Base-by-base conservation (phyloP, 1,284 basidiomycete species). In the Cronartium quercuum region DNA sequence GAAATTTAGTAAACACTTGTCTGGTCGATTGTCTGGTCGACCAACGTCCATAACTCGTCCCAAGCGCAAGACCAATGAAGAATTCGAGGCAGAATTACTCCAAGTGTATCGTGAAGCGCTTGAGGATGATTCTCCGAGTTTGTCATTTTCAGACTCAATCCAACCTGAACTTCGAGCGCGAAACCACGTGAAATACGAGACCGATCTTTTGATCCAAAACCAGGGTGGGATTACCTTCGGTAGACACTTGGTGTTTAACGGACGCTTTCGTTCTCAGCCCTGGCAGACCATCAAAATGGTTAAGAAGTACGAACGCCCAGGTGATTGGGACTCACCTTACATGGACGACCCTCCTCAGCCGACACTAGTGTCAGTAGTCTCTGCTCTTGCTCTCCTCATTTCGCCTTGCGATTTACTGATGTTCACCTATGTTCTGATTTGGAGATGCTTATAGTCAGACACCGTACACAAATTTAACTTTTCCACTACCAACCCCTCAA, bases 251-350 rank as follows among this genome's bases (percentile, higher is more conserved):
- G 55, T 55, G 7, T 71, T 65, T 24, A 71, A 47, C 35, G 61
- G 65, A 34, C 24, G 69, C 15, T 65, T 71, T 55, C 61, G 42
- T 13, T 65, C 61, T 18, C 7, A 55, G 18, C 69, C 69, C 15
- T 71, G 69, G 69, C 61, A 71, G 24, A 71, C 69, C 7, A 55
- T 71, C 42, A 71, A 71, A 35, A 57, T 55, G 13, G 58, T 71
- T 37, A 37, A 60, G 29, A 29, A 64, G 38, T 71, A 71, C 51
- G 35, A 71, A 24, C 69, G 51, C 1, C 69, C 69, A 12, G 69
- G 69, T 13, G 41, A 65, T 21, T 38, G 29, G 62, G 62, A 71
- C 34, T 42, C 61, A 10, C 37, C 35, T 12, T 71, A 71, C 51
- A 37, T 71, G 3, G 60, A 61, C 21, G 44, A 42, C 38, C 21